phyloP scores from a whole-genome alignment of 2,329 filamentous ascomycete species.

The Emmonsiellopsis sp. region DNA sequence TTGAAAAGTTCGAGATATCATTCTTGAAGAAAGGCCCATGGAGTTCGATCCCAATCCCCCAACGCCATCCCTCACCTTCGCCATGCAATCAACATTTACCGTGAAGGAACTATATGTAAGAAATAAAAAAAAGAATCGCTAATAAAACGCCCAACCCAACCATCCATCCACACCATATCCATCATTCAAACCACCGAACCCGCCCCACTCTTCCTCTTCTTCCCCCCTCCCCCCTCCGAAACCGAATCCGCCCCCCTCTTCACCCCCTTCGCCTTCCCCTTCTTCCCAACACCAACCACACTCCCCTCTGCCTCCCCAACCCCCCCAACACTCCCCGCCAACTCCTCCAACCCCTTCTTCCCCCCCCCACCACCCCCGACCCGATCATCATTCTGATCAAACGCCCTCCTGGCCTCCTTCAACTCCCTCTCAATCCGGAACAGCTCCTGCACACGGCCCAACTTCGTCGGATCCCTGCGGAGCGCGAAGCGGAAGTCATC shows the following conservation, averaged over 20 bases:
- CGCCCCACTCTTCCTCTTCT: slow-evolving; percentile 9
- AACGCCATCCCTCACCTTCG: background rate
- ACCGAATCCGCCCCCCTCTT: slow-evolving; percentile 14
- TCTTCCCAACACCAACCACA: slow-evolving; percentile 20
- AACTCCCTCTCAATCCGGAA: slow-evolving; percentile 81
- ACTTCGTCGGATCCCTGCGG: slow-evolving; percentile 70
- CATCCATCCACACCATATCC: background rate
- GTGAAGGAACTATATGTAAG: background rate
- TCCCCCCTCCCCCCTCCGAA: slow-evolving; percentile 2
- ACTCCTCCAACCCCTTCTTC: slow-evolving; percentile 25
- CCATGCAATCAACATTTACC: background rate
- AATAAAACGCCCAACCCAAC: no score
- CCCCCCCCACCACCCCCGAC: slow-evolving; percentile 28
- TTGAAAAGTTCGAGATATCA: background rate
- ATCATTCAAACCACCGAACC: background rate
- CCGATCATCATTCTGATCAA: slow-evolving; percentile 37
- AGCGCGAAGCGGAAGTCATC: slow-evolving; percentile 96
- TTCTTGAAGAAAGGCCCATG: background rate
- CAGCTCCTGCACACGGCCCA: slow-evolving; percentile 83
- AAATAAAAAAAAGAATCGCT: background rate
- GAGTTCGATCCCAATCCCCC: background rate
- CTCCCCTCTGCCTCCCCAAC: slow-evolving; percentile 18
- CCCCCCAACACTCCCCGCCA: slow-evolving; percentile 3
- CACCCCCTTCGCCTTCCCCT: slow-evolving; percentile 27
- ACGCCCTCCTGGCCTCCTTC: slow-evolving; percentile 65